Percentiles rank a stretch among this genome's conserved stretches.
Conservation (phyloP, 768 basidiomycete genomes). For the Cystofilobasidium macerans region DNA sequence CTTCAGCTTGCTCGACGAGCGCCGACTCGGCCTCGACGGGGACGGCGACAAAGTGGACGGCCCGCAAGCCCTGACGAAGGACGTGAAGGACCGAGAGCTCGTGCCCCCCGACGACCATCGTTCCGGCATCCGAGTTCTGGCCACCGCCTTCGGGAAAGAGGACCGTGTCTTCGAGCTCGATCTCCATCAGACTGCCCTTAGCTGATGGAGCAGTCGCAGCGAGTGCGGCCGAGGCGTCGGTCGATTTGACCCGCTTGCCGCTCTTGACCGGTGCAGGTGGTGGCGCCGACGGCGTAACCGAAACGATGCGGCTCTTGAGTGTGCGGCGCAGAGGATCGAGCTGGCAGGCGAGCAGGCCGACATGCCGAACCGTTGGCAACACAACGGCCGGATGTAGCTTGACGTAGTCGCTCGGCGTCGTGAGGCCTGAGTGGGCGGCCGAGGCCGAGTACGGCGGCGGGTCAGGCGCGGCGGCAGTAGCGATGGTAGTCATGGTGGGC, state of each 20-base stretch:
- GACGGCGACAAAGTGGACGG: slow-evolving; percentile 56
- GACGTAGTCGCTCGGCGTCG: slow-evolving; percentile 16
- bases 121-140: slow-evolving; percentile 64
- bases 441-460: slow-evolving; percentile 1
- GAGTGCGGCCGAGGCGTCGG: slow-evolving; percentile 34
- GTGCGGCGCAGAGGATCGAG: slow-evolving; percentile 54
- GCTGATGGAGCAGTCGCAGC: slow-evolving; percentile 45
- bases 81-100: slow-evolving; percentile 55
- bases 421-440: too few species aligned
- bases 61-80: slow-evolving; percentile 58
- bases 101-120: slow-evolving; percentile 42
- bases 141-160: slow-evolving; percentile 44
- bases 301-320: slow-evolving; percentile 39
- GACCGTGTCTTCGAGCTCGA: slow-evolving; percentile 13
- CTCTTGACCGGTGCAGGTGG: not conserved
- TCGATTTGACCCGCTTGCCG: slow-evolving; percentile 5
- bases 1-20: slow-evolving; percentile 47
- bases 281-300: not conserved
- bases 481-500: not conserved
- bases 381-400: not conserved
- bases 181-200: slow-evolving; percentile 3
- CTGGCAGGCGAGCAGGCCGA: slow-evolving; percentile 27
- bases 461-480: too few species aligned
- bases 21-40: slow-evolving; percentile 29
- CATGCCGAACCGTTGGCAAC: slow-evolving; percentile 12